Evolutionary conservation across 1,284 basidiomycete species (phyloP), one percentile per base, ranked within the genome.

Genomic region (Moesziomyces aphidis): DNA sequence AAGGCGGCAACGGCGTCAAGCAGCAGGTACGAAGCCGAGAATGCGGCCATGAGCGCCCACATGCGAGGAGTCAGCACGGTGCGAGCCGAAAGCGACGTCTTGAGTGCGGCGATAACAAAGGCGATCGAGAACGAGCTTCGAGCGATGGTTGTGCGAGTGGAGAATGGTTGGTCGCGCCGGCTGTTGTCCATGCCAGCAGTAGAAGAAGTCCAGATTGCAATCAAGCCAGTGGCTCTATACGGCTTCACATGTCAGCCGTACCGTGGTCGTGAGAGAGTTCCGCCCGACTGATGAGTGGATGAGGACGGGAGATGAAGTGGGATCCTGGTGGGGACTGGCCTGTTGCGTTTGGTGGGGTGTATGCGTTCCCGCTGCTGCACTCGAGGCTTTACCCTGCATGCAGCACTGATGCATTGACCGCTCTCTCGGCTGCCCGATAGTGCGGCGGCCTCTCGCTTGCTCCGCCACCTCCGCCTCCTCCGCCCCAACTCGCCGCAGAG

Each of bases 1-100:
- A 69, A 57, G 11, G 60, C 71, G 9, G 50, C 55, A 3, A 73
- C 53, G 19, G 65, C 65, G 53, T 73, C 71, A 39, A 73, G 65
- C 3, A 73, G 55, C 45, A 73, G 48, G 52, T 73, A 68, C 17
- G 71, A 68, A 22, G 52, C 61, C 15, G 65, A 73, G 42, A 73
- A 63, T 24, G 58, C 36, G 55, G 68, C 55, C 31, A 73, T 44
- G 28, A 64, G 64, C 45, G 49, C 55, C 61, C 61, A 60, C 67
- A 70, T 70, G n/a, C 67, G 67, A 43, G 49, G 21, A 21, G 7
- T n/a, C 1, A 34, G 31, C 10, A 34, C 31, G 8, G 31, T n/a
- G 39, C 39, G 39, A 6, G 15, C 17, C 39, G 7, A 8, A 11
- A 8, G 17, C 39, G 39, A 42, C 1, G 17, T 15, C 19, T 19